Conservation (phyloP, 2,329 filamentous ascomycete genomes). For the Nigrograna mackinnonii region DNA sequence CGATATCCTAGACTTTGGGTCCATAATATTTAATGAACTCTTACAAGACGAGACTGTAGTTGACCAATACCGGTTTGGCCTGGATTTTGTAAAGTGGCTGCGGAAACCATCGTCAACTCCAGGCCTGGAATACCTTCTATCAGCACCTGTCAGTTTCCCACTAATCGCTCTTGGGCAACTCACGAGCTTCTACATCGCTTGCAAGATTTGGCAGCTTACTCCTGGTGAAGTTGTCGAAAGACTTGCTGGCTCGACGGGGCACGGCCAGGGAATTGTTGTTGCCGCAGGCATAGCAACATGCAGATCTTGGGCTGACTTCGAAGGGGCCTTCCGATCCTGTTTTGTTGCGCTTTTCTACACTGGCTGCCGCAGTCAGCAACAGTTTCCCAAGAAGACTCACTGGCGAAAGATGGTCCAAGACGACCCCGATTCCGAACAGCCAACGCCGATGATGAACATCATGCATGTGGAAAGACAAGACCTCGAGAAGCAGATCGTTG, state of each 20-base stretch:
- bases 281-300: slow-evolving; percentile 39
- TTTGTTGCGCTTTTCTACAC: slow-evolving; percentile 41
- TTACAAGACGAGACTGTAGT: slow-evolving; percentile 10
- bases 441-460: slow-evolving; percentile 34
- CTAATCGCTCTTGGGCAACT: slow-evolving; percentile 42
- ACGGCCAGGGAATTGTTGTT: slow-evolving; percentile 44
- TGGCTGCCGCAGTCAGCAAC: slow-evolving; percentile 29
- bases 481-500: slow-evolving; percentile 18
- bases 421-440: slow-evolving; percentile 24
- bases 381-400: slow-evolving; percentile 9
- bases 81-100: slow-evolving; percentile 33
- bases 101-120: slow-evolving; percentile 27
- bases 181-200: slow-evolving; percentile 20
- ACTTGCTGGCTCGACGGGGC: slow-evolving; percentile 34
- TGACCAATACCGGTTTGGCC: slow-evolving; percentile 14
- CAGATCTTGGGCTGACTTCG: slow-evolving; percentile 37
- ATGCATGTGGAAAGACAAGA: slow-evolving; percentile 18
- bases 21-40: slow-evolving; percentile 13
- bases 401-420: slow-evolving; percentile 10
- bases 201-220: slow-evolving; percentile 24
- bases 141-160: slow-evolving; percentile 44
- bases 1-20: slow-evolving; percentile 12
- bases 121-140: slow-evolving; percentile 34
- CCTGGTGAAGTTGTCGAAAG: slow-evolving; percentile 32
- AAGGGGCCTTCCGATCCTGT: slow-evolving; percentile 24